Evolutionary conservation across 106 monocot genomes (phyloP).

Genomic region (Acorus calamus): DNA sequence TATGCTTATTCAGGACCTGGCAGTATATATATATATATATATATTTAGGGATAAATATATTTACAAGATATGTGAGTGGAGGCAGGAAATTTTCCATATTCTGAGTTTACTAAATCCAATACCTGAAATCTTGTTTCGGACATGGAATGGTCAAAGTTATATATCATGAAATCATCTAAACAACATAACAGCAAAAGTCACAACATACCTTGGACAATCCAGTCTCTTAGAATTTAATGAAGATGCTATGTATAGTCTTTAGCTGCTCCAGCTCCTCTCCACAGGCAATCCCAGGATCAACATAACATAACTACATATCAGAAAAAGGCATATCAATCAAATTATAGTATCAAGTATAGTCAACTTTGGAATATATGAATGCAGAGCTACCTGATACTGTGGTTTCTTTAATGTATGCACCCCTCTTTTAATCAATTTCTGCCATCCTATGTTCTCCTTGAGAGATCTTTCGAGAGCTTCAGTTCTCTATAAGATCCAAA

Average conservation of each 20-base stretch:
- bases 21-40: too few relatives aligned
- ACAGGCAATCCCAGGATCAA: conserved; percentile 51
- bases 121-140: too few relatives aligned
- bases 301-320: conserved; percentile 50
- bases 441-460: conserved; percentile 61
- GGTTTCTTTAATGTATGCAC: conserved; percentile 70
- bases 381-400: conserved; percentile 74
- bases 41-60: too few relatives aligned
- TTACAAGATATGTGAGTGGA: too few relatives aligned
- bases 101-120: too few relatives aligned
- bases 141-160: too few relatives aligned
- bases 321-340: neutral
- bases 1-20: too few relatives aligned
- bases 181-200: too few relatives aligned
- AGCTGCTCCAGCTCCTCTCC: conserved; percentile 51
- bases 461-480: conserved; percentile 63
- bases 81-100: too few relatives aligned
- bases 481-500: conserved; percentile 45
- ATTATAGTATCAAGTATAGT: too few relatives aligned
- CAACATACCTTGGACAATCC: neutral
- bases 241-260: conserved; percentile 50
- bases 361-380: neutral
- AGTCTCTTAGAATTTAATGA: conserved; percentile 28
- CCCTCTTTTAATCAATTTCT: conserved; percentile 79
- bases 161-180: too few relatives aligned